Evolutionary conservation across 441 rosid genomes (phyloP).

Genomic region (Raphanus hybrid): DNA sequence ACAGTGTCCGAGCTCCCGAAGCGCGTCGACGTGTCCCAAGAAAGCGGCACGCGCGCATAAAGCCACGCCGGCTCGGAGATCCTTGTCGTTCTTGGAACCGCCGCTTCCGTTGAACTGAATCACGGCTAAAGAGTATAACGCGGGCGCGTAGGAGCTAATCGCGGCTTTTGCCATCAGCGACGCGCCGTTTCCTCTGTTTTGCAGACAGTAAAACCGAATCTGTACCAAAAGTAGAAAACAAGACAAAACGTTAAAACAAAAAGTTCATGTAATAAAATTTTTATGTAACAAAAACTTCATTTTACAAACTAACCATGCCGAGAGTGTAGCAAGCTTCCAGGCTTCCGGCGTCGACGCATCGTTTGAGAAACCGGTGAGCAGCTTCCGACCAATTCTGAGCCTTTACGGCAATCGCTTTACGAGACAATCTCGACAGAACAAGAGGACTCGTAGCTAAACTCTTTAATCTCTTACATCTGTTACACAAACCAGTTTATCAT

Average conservation of each 20-base stretch:
- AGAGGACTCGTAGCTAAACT: conserved; percentile 56
- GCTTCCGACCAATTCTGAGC: conserved; percentile 78
- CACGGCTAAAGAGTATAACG: conserved; percentile 80
- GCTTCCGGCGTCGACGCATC: conserved; percentile 84
- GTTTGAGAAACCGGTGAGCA: conserved; percentile 76
- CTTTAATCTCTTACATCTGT: conserved; percentile 89
- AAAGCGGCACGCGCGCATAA: conserved; percentile 90
- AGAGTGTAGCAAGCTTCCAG: conserved; percentile 88
- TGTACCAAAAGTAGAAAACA: conserved; percentile 33
- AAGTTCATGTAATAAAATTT: background rate
- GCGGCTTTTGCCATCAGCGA: conserved; percentile 96
- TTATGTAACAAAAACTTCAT: background rate
- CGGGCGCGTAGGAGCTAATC: conserved; percentile 81
- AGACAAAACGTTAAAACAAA: conserved; percentile 12
- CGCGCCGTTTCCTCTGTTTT: conserved; percentile 88
- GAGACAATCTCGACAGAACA: conserved; percentile 68
- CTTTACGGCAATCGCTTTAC: conserved; percentile 58
- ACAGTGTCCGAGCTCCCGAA: conserved; percentile 94
- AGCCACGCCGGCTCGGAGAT: conserved; percentile 91
- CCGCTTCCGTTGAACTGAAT: conserved; percentile 98
- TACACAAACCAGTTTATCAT: background rate
- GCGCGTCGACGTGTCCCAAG: conserved; percentile 82
- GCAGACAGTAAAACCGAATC: conserved; percentile 95
- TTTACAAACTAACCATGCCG: conserved; percentile 67
- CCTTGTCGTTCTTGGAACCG: conserved; percentile 83